Evolutionary conservation across 2,329 filamentous ascomycete species (phyloP), one percentile per base, ranked within the genome.

Genomic region (Huntiella savannae): DNA sequence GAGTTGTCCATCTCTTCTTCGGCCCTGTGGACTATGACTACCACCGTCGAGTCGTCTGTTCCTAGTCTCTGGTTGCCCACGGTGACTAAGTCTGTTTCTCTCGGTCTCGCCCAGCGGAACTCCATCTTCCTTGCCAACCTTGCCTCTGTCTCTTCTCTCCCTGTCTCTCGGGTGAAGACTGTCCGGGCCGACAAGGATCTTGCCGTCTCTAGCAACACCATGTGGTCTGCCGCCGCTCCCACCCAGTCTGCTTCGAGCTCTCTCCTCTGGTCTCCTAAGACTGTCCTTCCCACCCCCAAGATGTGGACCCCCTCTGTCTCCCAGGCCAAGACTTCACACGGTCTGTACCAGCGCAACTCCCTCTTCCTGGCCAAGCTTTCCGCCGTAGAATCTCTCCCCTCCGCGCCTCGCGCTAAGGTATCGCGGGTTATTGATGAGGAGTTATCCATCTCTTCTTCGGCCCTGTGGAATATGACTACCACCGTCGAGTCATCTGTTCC

Each of bases 41-140:
- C 13, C 7, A n/a, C 40, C 32, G 4, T 33, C 7, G 16, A 35
- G 16, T 36, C 48, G 3, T 33, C 36, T 13, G 37, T 40, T 32
- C 44, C 44, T 17, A 44, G 37, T 16, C 42, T 51, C 5, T 45
- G 43, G 43, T 12, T 19, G 16, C n/a, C 43, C 33, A 19, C 35
- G 13, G 34, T 33, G 7, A 17, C 16, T 3, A 11, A 8, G 7
- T 16, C 35, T 39, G 33, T 38, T 17, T 37, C 42, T 11, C 40
- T 47, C 13, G 53, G 53, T 8, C 52, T 63, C 5, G 56, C 60
- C 2, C 60, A 66, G 49, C 62, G 38, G 15, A 19, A 40, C 10
- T 36, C 19, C 22, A 22, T 48, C 4, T 55, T 53, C 53, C 32
- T 38, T 17, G 36, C 17, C 13, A 40, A 17, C 43, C 19, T 49